These are phyloP conservation scores for Nevesoporus exiguus DNA, from an alignment of 768 basidiomycete genomes.

Conservation along the genomic window DNA sequence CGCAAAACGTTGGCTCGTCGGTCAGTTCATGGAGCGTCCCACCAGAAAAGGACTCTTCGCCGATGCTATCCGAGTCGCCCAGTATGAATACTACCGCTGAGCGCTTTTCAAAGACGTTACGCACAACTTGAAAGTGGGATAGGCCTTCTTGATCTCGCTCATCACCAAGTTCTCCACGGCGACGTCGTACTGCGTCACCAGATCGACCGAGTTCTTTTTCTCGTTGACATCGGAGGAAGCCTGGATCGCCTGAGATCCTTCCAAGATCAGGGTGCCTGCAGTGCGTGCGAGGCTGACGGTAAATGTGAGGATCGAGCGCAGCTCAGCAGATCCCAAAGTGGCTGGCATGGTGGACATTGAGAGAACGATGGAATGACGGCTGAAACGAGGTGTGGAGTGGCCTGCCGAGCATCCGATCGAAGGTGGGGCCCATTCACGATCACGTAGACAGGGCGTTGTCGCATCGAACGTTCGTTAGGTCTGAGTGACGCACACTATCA, in stretches of 20 bases:
- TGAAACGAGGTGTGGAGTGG: neutral
- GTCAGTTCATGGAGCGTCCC: slow-evolving; percentile 69
- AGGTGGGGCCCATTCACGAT: too few species aligned
- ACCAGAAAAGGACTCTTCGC: slow-evolving; percentile 88
- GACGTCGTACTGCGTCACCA: slow-evolving; percentile 94
- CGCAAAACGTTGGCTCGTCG: slow-evolving; percentile 91
- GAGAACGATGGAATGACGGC: neutral
- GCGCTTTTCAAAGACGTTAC: slow-evolving; percentile 28
- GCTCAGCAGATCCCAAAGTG: slow-evolving; percentile 38
- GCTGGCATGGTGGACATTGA: slow-evolving; percentile 28
- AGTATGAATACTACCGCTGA: neutral
- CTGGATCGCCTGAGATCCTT: slow-evolving; percentile 74
- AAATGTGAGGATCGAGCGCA: slow-evolving; percentile 64
- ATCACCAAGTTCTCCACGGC: slow-evolving; percentile 85
- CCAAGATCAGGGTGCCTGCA: slow-evolving; percentile 73
- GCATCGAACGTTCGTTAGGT: too few species aligned
- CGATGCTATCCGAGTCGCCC: slow-evolving; percentile 67
- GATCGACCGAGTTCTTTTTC: slow-evolving; percentile 93
- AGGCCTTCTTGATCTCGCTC: slow-evolving; percentile 56
- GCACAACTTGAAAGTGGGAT: slow-evolving; percentile 82
- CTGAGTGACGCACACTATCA: too few species aligned
- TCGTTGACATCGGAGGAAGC: slow-evolving; percentile 57
- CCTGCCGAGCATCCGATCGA: neutral
- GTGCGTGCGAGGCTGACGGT: slow-evolving; percentile 65
- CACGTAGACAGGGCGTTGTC: too few species aligned